These are phyloP conservation scores for Ilyonectria destructans DNA, from an alignment of 2,329 filamentous ascomycete species.

Conservation along the genomic window DNA sequence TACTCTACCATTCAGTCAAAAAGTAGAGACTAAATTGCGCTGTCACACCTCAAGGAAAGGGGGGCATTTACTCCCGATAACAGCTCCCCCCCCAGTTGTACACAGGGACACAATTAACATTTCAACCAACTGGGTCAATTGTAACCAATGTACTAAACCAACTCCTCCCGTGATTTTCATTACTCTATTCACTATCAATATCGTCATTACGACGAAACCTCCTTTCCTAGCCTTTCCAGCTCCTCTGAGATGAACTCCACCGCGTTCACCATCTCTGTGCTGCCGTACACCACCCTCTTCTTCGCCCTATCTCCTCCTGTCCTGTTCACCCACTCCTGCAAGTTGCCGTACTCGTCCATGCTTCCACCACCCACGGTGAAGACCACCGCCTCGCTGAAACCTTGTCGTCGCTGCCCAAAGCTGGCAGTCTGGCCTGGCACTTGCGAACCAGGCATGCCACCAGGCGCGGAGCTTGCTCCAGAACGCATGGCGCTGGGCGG, in stretches of 20 bases:
- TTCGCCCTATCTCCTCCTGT: slow-evolving; percentile 78
- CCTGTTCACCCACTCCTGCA: slow-evolving; percentile 94
- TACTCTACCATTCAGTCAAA: too few species aligned
- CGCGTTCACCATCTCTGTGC: slow-evolving; percentile 85
- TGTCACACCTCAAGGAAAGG: too few species aligned
- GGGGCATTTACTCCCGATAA: too few species aligned
- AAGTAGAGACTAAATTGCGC: too few species aligned
- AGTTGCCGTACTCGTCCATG: slow-evolving; percentile 98
- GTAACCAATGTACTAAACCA: neutral
- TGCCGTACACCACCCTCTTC: slow-evolving; percentile 93
- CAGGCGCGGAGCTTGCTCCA: slow-evolving; percentile 61
- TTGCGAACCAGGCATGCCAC: slow-evolving; percentile 67
- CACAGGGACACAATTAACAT: too few species aligned
- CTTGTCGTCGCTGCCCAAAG: slow-evolving; percentile 92
- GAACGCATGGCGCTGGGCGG: slow-evolving; percentile 77
- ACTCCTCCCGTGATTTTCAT: slow-evolving; percentile 30
- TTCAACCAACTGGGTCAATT: neutral
- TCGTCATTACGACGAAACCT: slow-evolving; percentile 60
- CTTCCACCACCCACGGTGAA: slow-evolving; percentile 96
- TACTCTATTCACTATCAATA: slow-evolving; percentile 40
- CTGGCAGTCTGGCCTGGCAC: slow-evolving; percentile 81
- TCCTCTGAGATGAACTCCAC: slow-evolving; percentile 77
- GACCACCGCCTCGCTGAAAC: slow-evolving; percentile 92
- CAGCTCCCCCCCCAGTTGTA: too few species aligned
- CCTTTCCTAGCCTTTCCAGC: slow-evolving; percentile 74